Evolutionary conservation across 306 rosid species (phyloP).

Genomic region (Rubus parviflorus): DNA sequence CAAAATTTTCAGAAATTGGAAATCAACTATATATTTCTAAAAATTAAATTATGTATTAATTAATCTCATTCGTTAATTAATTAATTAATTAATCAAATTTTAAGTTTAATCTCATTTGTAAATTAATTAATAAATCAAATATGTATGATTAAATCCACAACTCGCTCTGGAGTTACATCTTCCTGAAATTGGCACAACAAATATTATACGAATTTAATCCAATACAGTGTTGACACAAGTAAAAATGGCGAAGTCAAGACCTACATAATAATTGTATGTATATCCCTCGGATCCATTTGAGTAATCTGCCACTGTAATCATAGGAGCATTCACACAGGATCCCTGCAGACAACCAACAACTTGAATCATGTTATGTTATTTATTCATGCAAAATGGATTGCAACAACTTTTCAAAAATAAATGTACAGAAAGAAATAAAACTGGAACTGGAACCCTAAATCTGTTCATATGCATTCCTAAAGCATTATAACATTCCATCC

Average conservation of each 20-base stretch:
- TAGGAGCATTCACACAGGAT: constrained; percentile 96
- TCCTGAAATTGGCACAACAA: constrained; percentile 56
- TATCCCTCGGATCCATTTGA: constrained; percentile 95
- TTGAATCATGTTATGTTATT: constrained; percentile 16
- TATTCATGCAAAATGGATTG: constrained; percentile 10
- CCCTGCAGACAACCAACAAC: constrained; percentile 61
- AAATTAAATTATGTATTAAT: no score
- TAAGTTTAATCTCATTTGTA: no score
- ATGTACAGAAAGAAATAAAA: neutral
- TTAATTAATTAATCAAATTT: no score
- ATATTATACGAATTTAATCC: neutral
- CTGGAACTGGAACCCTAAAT: no score
- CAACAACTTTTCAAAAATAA: neutral
- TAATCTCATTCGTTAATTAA: no score
- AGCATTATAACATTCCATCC: constrained; percentile 14
- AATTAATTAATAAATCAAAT: no score
- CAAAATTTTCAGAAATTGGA: no score
- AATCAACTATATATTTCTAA: no score
- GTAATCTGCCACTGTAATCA: constrained; percentile 98
- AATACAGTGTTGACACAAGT: neutral
- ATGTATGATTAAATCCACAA: no score
- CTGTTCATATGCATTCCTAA: constrained; percentile 17
- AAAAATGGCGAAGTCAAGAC: constrained; percentile 25
- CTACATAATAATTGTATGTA: constrained; percentile 80
- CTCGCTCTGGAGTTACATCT: constrained; percentile 83